Conservation (phyloP, 208 protist genomes). For the Crithidia bombi region DNA sequence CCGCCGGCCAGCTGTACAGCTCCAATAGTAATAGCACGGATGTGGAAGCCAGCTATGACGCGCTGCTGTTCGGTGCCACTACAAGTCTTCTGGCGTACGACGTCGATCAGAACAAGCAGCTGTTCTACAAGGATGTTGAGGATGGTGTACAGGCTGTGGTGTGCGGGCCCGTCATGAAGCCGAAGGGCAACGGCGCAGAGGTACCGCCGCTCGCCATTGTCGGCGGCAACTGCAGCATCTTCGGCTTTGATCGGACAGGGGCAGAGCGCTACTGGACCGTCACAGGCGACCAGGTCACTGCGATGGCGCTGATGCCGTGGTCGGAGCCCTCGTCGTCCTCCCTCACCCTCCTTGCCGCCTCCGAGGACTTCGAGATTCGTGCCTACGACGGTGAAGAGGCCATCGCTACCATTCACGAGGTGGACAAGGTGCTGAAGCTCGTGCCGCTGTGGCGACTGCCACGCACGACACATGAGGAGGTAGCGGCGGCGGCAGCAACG, state of each 20-base stretch:
- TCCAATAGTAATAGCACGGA: conserved; percentile 17
- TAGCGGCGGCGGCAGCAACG: too few relatives aligned
- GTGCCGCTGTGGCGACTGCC: conserved; percentile 31
- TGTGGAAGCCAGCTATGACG: conserved; percentile 54
- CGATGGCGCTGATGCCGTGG: conserved; percentile 86
- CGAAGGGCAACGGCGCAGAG: conserved; percentile 4
- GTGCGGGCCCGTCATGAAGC: conserved; percentile 62
- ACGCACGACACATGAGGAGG: neutral
- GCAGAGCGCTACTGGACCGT: conserved; percentile 94
- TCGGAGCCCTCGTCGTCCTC: neutral
- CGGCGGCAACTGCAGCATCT: conserved; percentile 95
- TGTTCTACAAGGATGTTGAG: conserved; percentile 93
- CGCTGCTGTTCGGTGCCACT: conserved; percentile 88
- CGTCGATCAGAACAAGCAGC: conserved; percentile 89
- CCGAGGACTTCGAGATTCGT: conserved; percentile 94
- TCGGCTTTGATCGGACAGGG: conserved; percentile 91
- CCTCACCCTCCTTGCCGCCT: conserved; percentile 86
- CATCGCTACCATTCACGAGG: conserved; percentile 80
- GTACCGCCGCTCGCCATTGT: conserved; percentile 75
- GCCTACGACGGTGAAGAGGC: conserved; percentile 91
- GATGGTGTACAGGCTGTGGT: conserved; percentile 90
- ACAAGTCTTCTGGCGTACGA: conserved; percentile 93
- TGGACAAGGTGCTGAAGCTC: conserved; percentile 77
- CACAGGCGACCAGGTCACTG: conserved; percentile 93
- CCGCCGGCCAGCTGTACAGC: conserved; percentile 53